Conservation (phyloP, 345 rosid genomes). For the Isatis tinctoria region DNA sequence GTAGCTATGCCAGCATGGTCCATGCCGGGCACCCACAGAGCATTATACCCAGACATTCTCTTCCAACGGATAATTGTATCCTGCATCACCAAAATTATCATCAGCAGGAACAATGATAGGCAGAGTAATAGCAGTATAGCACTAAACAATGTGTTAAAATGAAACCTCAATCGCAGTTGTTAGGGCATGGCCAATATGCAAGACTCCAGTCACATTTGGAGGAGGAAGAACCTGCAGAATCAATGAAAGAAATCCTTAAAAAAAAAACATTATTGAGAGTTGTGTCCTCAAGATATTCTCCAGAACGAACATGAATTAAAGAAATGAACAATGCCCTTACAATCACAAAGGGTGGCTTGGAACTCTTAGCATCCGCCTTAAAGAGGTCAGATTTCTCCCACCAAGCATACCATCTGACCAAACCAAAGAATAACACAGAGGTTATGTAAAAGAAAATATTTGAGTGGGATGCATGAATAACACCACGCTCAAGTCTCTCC, state of each 20-base stretch:
- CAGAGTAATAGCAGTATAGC: not conserved
- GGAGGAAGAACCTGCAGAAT: conserved; percentile 81
- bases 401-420: conserved; percentile 82
- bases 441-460: not conserved
- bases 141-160: not conserved
- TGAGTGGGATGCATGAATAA: not conserved
- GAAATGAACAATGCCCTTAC: conserved; percentile 38
- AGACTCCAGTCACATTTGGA: conserved; percentile 97
- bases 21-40: conserved; percentile 90
- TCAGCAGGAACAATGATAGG: not conserved
- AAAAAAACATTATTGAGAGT: not conserved
- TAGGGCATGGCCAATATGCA: conserved; percentile 96
- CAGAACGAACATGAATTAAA: not conserved
- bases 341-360: conserved; percentile 68
- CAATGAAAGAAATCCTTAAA: not conserved
- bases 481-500: not conserved
- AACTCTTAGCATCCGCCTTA: conserved; percentile 66
- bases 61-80: conserved; percentile 87
- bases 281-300: not conserved
- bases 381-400: conserved; percentile 82
- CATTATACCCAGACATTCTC: too few species aligned
- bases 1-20: conserved; percentile 99
- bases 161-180: conserved; percentile 77
- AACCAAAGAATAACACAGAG: not conserved
- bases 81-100: conserved; percentile 32